A percentile compares a stretch with the other conserved stretches of the same genome.
These are phyloP conservation scores for Calonectria henricotiae DNA, from an alignment of 2,329 filamentous ascomycete genomes.

Conservation along the genomic window DNA sequence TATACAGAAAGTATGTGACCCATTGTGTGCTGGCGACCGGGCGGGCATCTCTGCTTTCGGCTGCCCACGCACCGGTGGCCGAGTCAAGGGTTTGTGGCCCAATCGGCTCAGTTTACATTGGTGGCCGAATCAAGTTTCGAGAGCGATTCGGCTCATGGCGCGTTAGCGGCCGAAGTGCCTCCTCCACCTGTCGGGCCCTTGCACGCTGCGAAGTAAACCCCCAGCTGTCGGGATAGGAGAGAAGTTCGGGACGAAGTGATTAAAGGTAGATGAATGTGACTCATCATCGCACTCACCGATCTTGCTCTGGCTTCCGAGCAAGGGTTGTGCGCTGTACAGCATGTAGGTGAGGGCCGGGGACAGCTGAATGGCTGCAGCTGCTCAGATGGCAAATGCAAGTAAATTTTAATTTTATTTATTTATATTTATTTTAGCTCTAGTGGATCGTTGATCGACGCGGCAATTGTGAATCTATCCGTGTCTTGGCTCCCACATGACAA, in stretches of 20 bases:
- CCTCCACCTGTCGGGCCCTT: constrained; percentile 1
- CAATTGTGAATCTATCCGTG: not conserved
- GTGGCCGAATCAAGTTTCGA: constrained; percentile 9
- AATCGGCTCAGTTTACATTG: not conserved
- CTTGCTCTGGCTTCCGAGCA: not conserved
- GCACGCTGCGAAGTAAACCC: not conserved
- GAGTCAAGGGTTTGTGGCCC: not conserved
- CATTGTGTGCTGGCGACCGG: constrained; percentile 16
- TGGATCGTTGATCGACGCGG: not conserved
- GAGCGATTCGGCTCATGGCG: not conserved
- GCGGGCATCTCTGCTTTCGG: not conserved
- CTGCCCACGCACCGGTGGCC: not conserved
- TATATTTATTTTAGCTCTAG: not conserved
- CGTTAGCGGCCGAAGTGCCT: not conserved
- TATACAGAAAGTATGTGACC: not conserved
- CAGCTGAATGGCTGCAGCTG: constrained; percentile 16
- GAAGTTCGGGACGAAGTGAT: not conserved
- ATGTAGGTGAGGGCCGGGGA: not conserved
- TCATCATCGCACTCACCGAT: constrained; percentile 12
- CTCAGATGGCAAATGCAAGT: constrained; percentile 1
- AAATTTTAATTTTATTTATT: not conserved
- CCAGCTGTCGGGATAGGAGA: not conserved
- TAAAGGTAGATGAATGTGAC: constrained; percentile 8
- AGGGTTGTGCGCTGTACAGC: not conserved
- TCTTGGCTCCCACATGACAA: not conserved